Conservation (phyloP, 1,284 basidiomycete genomes). For the Stereum hirsutum region DNA sequence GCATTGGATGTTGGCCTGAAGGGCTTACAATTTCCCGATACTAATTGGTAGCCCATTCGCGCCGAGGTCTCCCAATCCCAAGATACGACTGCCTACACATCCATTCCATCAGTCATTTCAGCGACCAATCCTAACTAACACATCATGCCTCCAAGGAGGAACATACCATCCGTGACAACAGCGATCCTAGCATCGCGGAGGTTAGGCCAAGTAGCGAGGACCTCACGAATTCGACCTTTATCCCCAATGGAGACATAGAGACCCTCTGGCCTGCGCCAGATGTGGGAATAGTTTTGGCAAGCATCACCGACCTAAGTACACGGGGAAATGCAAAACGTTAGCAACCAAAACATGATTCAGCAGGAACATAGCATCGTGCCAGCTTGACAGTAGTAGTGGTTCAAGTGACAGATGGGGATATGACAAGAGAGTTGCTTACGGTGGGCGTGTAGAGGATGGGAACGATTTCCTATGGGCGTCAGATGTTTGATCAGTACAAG, state of each 20-base stretch:
- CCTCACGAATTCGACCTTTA: slow-evolving; percentile 55
- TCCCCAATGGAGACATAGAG: slow-evolving; percentile 66
- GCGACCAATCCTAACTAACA: slow-evolving; percentile 1
- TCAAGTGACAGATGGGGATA: too few relatives aligned
- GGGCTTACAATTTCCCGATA: slow-evolving; percentile 67
- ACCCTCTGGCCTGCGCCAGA: slow-evolving; percentile 67
- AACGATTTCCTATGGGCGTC: slow-evolving; percentile 30
- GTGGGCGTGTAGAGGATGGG: slow-evolving; percentile 76
- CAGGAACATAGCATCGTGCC: too few relatives aligned
- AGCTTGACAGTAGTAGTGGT: too few relatives aligned
- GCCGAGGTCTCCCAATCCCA: slow-evolving; percentile 77
- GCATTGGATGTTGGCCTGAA: not conserved
- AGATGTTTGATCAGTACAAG: not conserved
- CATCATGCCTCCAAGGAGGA: not conserved
- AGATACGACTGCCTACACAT: slow-evolving; percentile 56
- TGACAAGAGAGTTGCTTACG: slow-evolving; percentile 20
- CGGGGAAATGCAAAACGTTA: not conserved
- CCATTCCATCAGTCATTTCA: slow-evolving; percentile 3
- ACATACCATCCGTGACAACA: slow-evolving; percentile 68
- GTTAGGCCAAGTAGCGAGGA: slow-evolving; percentile 54
- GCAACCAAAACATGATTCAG: slow-evolving; percentile 10
- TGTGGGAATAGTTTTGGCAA: slow-evolving; percentile 67
- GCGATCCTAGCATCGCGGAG: slow-evolving; percentile 48
- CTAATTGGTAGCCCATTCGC: slow-evolving; percentile 70
- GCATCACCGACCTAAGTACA: slow-evolving; percentile 66